These are phyloP conservation scores for Aureobasidium musti DNA, from an alignment of 2,329 filamentous ascomycete genomes.

Conservation along the genomic window DNA sequence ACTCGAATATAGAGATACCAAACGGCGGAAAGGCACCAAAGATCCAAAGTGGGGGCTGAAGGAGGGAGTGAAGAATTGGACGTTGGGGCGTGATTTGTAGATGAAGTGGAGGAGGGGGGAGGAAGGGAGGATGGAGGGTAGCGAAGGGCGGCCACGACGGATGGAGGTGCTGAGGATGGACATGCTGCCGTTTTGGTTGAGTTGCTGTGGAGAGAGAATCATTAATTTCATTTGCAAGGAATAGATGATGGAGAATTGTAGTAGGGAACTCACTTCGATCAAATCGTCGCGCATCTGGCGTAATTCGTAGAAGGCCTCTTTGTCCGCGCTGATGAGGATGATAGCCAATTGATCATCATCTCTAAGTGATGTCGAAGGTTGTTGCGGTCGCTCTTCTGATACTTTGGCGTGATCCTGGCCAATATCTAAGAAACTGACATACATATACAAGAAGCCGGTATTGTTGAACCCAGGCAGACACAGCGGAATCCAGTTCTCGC, in stretches of 20 bases:
- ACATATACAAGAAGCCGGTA: slow-evolving; percentile 97
- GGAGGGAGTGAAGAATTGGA: slow-evolving; percentile 92
- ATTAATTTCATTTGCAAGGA: no score
- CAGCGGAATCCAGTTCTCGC: slow-evolving; percentile 96
- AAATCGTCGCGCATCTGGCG: slow-evolving; percentile 68
- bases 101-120: slow-evolving; percentile 86
- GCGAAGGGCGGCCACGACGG: slow-evolving; percentile 67
- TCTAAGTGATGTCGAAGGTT: slow-evolving; percentile 38
- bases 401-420: background rate
- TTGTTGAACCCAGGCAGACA: slow-evolving; percentile 98
- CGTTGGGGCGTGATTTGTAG: slow-evolving; percentile 91
- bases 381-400: slow-evolving; percentile 36
- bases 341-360: slow-evolving; percentile 75
- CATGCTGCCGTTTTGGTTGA: slow-evolving; percentile 75
- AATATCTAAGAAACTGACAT: slow-evolving; percentile 87
- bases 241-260: no score
- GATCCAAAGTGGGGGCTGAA: slow-evolving; percentile 67
- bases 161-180: slow-evolving; percentile 72
- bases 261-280: slow-evolving; percentile 58
- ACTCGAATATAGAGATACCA: slow-evolving; percentile 82
- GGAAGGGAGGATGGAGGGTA: slow-evolving; percentile 75
- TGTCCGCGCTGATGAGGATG: slow-evolving; percentile 87
- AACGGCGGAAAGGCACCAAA: slow-evolving; percentile 46
- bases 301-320: slow-evolving; percentile 89
- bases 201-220: slow-evolving; percentile 53